Evolutionary conservation across 192 early-diverging fungal species (phyloP).

Genomic region (Coemansia sp.): DNA sequence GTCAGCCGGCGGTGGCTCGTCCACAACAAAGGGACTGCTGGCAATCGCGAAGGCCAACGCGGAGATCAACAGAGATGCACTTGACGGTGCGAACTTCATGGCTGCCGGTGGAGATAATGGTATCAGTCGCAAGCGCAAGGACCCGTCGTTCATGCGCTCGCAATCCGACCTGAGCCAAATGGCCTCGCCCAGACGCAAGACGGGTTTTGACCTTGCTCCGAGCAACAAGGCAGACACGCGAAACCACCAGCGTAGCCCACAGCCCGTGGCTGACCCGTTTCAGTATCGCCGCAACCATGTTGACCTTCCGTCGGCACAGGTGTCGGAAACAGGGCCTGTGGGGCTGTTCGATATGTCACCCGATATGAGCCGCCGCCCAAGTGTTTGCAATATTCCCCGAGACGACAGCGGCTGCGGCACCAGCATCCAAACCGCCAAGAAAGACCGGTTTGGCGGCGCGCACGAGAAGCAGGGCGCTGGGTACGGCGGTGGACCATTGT

Average conservation of each 20-base stretch:
- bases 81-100: not conserved
- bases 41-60: conserved; percentile 5
- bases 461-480: not conserved
- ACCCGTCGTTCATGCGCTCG: conserved; percentile 55
- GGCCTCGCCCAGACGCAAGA: conserved; percentile 36
- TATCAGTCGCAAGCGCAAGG: conserved; percentile 47
- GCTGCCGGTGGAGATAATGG: not conserved
- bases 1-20: not conserved
- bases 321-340: conserved; percentile 18
- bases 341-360: conserved; percentile 40
- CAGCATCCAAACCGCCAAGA: not conserved
- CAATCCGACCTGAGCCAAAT: conserved; percentile 49
- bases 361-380: conserved; percentile 18
- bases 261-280: not conserved
- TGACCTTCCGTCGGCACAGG: conserved; percentile 2
- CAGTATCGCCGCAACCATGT: not conserved
- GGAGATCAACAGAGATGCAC: conserved; percentile 2
- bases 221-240: not conserved
- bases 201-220: conserved; percentile 13
- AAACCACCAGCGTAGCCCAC: not conserved
- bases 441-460: not conserved
- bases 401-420: conserved; percentile 12
- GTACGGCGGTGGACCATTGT: conserved; percentile 11
- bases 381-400: not conserved
- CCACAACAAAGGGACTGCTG: not conserved